Evolutionary conservation across 257 asterid species (phyloP), one percentile per base, ranked within the genome.

Genomic region (Buddleja alternifolia): DNA sequence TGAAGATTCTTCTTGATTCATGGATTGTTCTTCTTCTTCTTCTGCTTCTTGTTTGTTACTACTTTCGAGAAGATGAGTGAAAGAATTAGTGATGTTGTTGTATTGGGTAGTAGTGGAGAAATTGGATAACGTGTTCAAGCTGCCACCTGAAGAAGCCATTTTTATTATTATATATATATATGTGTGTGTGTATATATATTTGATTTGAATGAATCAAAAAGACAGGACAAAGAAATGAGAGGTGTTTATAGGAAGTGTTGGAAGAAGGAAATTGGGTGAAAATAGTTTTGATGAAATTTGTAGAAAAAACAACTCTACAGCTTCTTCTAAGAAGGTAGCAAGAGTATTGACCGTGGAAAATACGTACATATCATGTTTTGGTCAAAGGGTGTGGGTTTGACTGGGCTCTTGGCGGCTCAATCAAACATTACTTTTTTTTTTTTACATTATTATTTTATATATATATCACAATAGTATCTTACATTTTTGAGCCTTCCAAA

Each of bases 371-470:
- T 1, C n/a, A 41, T 41, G 11, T 41, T 41, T 63, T 63, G 45
- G 69, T 63, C 69, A 63, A 63, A 63, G 10, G 17, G 46, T 46
- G 69, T 45, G 84, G 74, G 60, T 80, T 78, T 83, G 86, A 80
- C 88, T 51, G 69, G n/a, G 11, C 67, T 73, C 85, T 69, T 65
- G 85, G 85, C 85, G 78, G n/a, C n/a, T n/a, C n/a, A n/a, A n/a
- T n/a, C n/a, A n/a, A n/a, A n/a, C n/a, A n/a, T n/a, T n/a, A n/a
- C n/a, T n/a, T n/a, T n/a, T n/a, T n/a, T n/a, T n/a, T n/a, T n/a
- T n/a, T n/a, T n/a, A n/a, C n/a, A n/a, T n/a, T n/a, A n/a, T n/a
- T n/a, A n/a, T n/a, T n/a, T n/a, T n/a, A n/a, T n/a, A n/a, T n/a
- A n/a, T n/a, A n/a, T n/a, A n/a, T n/a, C n/a, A n/a, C n/a, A n/a